phyloP scores from a whole-genome alignment of 2,329 filamentous ascomycete species.

The Xylariaceae sp. region DNA sequence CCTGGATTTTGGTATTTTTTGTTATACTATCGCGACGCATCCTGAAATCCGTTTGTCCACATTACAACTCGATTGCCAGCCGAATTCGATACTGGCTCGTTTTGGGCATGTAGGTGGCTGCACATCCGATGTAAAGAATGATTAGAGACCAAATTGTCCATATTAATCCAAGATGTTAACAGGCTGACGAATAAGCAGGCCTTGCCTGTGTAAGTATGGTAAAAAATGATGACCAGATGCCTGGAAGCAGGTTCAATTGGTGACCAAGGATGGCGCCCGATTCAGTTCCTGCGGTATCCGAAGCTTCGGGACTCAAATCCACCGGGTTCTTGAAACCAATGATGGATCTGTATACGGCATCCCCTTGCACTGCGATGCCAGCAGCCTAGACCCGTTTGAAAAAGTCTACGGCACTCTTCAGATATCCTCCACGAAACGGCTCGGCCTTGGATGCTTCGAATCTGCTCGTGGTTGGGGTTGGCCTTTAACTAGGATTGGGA shows the following conservation, averaged over 20 bases:
- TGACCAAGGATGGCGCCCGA: background rate
- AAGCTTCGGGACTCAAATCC: background rate
- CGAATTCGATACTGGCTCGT: background rate
- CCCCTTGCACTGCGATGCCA: background rate
- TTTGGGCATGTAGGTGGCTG: background rate
- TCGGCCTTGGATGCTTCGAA: background rate
- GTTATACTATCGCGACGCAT: background rate
- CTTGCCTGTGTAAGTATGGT: background rate
- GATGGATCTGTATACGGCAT: background rate
- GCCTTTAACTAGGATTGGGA: background rate
- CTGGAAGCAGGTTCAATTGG: background rate
- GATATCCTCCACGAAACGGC: background rate
- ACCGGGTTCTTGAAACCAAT: background rate
- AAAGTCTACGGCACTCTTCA: background rate
- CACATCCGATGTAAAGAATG: background rate
- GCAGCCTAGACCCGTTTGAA: background rate
- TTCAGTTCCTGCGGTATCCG: background rate
- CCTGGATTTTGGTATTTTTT: background rate
- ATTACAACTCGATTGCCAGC: background rate
- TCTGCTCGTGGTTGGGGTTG: background rate
- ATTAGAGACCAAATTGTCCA: background rate
- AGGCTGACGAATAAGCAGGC: background rate
- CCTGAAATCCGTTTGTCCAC: background rate
- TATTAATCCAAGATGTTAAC: background rate
- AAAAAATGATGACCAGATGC: background rate